phyloP scores from a whole-genome alignment of 2,329 filamentous ascomycete species.

The Pyrenophora teres region DNA sequence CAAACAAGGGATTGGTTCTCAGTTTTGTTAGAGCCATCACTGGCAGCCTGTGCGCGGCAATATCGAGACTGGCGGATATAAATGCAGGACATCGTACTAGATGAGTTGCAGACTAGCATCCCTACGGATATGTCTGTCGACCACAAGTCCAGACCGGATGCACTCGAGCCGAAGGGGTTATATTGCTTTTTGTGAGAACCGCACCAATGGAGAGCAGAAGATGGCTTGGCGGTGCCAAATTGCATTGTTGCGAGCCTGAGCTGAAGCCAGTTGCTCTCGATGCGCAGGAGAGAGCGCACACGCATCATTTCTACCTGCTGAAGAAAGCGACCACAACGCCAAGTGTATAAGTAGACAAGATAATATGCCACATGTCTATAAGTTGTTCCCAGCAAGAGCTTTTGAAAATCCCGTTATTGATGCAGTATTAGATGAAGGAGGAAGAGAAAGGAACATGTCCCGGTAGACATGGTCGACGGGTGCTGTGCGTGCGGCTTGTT shows the following conservation, averaged over 20 bases:
- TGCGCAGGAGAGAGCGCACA: conserved; percentile 31
- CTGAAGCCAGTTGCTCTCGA: conserved; percentile 23
- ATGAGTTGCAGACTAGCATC: no score
- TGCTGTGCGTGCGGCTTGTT: conserved; percentile 13
- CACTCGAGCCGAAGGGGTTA: not conserved
- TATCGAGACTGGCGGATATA: not conserved
- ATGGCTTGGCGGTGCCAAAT: conserved; percentile 26
- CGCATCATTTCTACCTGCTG: conserved; percentile 41
- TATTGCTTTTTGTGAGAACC: conserved; percentile 2
- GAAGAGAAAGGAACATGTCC: conserved; percentile 16
- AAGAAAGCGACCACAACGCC: conserved; percentile 42
- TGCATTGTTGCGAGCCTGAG: conserved; percentile 33
- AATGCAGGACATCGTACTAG: no score
- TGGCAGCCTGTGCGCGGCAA: no score
- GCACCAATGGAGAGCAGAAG: conserved; percentile 9
- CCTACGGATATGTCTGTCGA: no score
- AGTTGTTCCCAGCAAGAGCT: conserved; percentile 27
- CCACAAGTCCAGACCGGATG: no score
- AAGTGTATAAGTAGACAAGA: conserved; percentile 20
- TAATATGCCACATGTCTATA: conserved; percentile 25
- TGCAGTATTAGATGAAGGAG: conserved; percentile 35
- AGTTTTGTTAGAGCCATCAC: no score
- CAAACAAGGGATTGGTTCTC: no score
- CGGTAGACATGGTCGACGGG: not conserved
- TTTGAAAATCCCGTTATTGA: conserved; percentile 35